These are phyloP conservation scores for Dentipellis fragilis DNA, from an alignment of 768 basidiomycete genomes.

Conservation along the genomic window DNA sequence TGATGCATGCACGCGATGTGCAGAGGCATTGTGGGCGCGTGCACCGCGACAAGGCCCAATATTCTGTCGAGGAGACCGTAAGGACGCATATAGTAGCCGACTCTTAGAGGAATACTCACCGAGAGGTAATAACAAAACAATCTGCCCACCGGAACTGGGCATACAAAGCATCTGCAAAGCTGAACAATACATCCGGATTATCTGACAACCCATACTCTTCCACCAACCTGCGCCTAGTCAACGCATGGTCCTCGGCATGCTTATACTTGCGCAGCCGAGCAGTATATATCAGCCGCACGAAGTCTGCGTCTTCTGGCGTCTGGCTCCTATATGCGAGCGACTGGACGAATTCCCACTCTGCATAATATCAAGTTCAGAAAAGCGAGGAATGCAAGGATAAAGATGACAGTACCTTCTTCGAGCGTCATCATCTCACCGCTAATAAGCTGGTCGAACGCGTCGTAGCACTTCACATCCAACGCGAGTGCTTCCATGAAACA, in stretches of 20 bases:
- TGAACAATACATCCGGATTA: conserved; percentile 87
- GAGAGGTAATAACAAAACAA: conserved; percentile 79
- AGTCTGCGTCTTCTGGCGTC: conserved; percentile 79
- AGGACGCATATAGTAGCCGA: background rate
- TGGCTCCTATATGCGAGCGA: conserved; percentile 75
- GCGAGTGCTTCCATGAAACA: conserved; percentile 94
- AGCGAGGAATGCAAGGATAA: background rate
- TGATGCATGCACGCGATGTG: conserved; percentile 99
- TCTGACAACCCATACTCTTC: conserved; percentile 79
- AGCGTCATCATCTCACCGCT: conserved; percentile 93
- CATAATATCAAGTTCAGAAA: background rate
- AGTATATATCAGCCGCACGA: conserved; percentile 88
- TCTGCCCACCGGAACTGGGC: conserved; percentile 88
- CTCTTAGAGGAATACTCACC: conserved; percentile 32
- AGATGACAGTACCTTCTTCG: conserved; percentile 65
- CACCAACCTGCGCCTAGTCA: conserved; percentile 69
- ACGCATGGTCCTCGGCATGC: conserved; percentile 71
- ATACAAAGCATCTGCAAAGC: conserved; percentile 86
- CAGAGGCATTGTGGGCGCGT: conserved; percentile 82
- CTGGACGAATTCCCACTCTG: conserved; percentile 96
- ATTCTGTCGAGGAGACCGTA: conserved; percentile 43
- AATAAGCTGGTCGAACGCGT: conserved; percentile 85
- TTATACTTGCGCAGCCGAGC: conserved; percentile 87
- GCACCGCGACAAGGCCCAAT: conserved; percentile 72
- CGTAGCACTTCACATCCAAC: conserved; percentile 94